These are phyloP conservation scores for Diplodia scrobiculata DNA, from an alignment of 2,329 filamentous ascomycete species.

Conservation along the genomic window DNA sequence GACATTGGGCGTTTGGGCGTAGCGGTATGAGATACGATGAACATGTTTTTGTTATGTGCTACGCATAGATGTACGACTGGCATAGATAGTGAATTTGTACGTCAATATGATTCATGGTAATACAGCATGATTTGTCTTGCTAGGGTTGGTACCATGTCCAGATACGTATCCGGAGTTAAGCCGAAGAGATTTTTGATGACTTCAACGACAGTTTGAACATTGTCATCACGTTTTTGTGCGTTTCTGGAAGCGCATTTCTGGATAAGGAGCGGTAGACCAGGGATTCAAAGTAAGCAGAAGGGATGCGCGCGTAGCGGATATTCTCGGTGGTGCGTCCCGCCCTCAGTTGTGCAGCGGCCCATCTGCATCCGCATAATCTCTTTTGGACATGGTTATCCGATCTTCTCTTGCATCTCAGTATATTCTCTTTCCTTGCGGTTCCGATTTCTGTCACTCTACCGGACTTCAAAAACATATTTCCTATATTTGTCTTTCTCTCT, in stretches of 20 bases:
- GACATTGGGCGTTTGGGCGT: slow-evolving; percentile 47
- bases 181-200: neutral
- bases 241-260: neutral
- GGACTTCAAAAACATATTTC: neutral
- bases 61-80: neutral
- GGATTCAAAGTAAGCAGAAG: neutral
- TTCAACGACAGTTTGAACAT: neutral
- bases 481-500: neutral
- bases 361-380: neutral
- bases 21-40: neutral
- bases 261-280: neutral
- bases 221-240: neutral
- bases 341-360: neutral
- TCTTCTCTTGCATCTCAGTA: neutral
- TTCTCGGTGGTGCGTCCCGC: neutral
- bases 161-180: neutral
- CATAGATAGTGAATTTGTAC: neutral
- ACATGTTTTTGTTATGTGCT: neutral
- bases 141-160: neutral
- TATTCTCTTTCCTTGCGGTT: neutral
- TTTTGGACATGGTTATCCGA: neutral
- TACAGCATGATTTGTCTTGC: too few species aligned
- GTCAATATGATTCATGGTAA: too few species aligned
- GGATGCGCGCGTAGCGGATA: neutral
- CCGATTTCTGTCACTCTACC: neutral